Base-by-base conservation (phyloP, 208 protist species). In the Leptomonas pyrrhocoris region DNA sequence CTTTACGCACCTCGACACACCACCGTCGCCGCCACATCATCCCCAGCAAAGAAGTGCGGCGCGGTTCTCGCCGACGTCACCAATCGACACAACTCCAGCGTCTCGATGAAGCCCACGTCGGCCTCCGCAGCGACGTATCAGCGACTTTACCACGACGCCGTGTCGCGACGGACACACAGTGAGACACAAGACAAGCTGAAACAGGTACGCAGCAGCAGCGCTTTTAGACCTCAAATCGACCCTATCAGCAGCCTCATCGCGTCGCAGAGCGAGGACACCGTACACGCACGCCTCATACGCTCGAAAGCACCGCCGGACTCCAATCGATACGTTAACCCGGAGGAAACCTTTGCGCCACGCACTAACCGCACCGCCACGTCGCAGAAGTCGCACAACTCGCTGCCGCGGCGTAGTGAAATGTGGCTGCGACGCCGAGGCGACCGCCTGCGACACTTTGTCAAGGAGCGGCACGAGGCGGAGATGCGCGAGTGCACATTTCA, bases 211-310 rank as follows among this genome's bases (percentile, higher is more conserved):
- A 11, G 12, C 21, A 45, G 49, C 57, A 53, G 28, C 46, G 56
- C n/a, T 13, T 86, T 86, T 74, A 62, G 57, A 23, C 86, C 86
- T 2, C 65, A 25, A 36, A 73, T 84, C 25, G 55, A 91, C 75
- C 40, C 78, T 1, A 75, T 81, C 42, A 91, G 86, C 55, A 48
- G 64, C 43, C 54, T 80, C 27, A 84, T 91, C 61, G 78, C 69
- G 9, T 51, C 77, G 4, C 70, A 81, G 48, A 62, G 84, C 54
- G 62, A 51, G 0, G 74, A 86, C 21, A 80, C 86, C 13, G 51
- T 76, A 16, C 60, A 62, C 18, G 72, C 85, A 21, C 74, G 80
- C 5, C 78, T 87, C 19, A 67, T 81, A 31, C 46, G 59, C 9
- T 58, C 82, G 0, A 45, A 55, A 38, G 9, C 61, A 25, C 28